These are phyloP conservation scores for Gynostemma pentaphyllum DNA, from an alignment of 306 rosid genomes.

Conservation along the genomic window DNA sequence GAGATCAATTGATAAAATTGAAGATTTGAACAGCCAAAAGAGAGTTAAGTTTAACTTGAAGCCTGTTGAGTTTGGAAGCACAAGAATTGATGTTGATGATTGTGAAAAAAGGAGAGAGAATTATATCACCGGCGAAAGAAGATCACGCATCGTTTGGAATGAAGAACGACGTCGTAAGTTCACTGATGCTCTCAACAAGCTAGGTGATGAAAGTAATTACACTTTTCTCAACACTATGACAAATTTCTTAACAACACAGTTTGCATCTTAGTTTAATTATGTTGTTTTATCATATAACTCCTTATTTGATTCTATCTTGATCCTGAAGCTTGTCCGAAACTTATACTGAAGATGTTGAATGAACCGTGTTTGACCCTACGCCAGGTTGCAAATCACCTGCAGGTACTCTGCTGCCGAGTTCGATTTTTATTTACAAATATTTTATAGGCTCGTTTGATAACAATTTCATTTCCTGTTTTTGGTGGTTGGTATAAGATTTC, in stretches of 20 bases:
- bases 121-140: neutral
- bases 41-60: neutral
- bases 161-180: conserved; percentile 29
- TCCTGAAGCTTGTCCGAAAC: conserved; percentile 36
- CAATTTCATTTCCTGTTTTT: no score
- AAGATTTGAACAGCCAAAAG: conserved; percentile 5
- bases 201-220: conserved; percentile 32
- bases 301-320: conserved; percentile 5
- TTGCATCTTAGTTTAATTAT: neutral
- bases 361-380: conserved; percentile 23
- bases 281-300: neutral
- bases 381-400: conserved; percentile 49
- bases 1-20: conserved; percentile 1
- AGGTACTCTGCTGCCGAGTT: conserved; percentile 29
- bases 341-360: conserved; percentile 25
- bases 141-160: conserved; percentile 25
- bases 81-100: neutral
- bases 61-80: neutral
- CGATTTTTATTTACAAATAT: neutral
- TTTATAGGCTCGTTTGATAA: no score
- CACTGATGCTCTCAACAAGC: conserved; percentile 16
- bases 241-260: neutral
- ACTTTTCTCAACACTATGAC: neutral
- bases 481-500: neutral
- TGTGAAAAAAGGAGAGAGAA: neutral